These are phyloP conservation scores for Alternaria sp. DNA, from an alignment of 2,329 filamentous ascomycete species.

Conservation along the genomic window DNA sequence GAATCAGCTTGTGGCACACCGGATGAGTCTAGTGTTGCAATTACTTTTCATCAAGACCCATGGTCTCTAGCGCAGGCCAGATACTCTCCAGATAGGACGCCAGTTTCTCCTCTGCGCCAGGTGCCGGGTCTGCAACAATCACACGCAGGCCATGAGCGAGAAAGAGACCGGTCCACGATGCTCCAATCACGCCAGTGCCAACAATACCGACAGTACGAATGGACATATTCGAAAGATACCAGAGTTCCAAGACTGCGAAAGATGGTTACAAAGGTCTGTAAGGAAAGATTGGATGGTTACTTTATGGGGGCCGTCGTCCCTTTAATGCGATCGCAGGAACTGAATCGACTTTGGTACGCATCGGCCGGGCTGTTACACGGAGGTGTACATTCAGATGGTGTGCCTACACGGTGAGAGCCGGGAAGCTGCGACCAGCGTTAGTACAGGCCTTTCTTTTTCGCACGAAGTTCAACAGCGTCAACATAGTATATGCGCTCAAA, in stretches of 20 bases:
- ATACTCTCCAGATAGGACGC: background rate
- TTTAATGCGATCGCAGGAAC: background rate
- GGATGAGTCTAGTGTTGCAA: background rate
- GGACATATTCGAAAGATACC: background rate
- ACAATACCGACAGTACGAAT: conserved; percentile 38
- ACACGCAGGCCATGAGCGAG: conserved; percentile 49
- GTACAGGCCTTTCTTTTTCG: background rate
- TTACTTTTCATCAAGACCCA: background rate
- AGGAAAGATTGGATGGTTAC: background rate
- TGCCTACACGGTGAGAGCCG: background rate
- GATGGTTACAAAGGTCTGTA: background rate
- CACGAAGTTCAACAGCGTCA: background rate
- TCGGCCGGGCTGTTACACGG: background rate
- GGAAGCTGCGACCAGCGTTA: background rate
- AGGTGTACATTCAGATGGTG: background rate
- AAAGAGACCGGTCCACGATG: conserved; percentile 53
- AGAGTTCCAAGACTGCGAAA: background rate
- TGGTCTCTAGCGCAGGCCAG: background rate
- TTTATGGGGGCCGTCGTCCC: background rate
- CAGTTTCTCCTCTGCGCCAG: conserved; percentile 34
- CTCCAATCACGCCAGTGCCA: conserved; percentile 50
- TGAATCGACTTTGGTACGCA: background rate
- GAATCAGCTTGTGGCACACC: background rate
- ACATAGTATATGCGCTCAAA: background rate
- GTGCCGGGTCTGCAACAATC: conserved; percentile 51